phyloP scores from a whole-genome alignment of 768 basidiomycete genomes.

The Sporobolomyces pararoseus region DNA sequence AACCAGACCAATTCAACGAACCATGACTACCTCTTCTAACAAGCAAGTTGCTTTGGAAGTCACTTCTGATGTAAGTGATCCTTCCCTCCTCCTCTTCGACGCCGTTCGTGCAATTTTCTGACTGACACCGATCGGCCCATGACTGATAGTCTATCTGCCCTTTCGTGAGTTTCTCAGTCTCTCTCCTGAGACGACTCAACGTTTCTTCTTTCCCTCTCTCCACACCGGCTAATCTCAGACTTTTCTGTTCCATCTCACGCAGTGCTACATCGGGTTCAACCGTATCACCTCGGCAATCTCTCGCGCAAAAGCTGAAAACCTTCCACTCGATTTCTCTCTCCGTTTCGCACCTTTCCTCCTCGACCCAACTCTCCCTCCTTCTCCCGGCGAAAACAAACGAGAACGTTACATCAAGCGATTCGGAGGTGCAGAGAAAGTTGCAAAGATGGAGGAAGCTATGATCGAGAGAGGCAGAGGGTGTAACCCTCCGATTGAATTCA shows the following conservation, averaged over 20 bases:
- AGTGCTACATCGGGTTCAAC: conserved; percentile 40
- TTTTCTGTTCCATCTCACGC: background rate
- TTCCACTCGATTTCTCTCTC: conserved; percentile 32
- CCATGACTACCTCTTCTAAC: conserved; percentile 22
- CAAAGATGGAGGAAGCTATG: conserved; percentile 40
- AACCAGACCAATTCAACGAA: background rate
- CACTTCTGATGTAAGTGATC: conserved; percentile 5
- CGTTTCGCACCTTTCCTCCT: conserved; percentile 42
- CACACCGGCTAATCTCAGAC: too few relatives aligned
- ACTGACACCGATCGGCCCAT: background rate
- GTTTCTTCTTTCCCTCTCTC: background rate
- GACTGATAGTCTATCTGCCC: conserved; percentile 13
- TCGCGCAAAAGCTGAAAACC: conserved; percentile 16
- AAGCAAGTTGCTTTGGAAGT: conserved; percentile 22
- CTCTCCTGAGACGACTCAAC: background rate
- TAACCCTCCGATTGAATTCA: conserved; percentile 40
- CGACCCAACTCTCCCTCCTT: conserved; percentile 38
- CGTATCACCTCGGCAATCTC: conserved; percentile 38
- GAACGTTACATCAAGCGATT: conserved; percentile 42
- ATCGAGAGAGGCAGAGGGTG: conserved; percentile 16
- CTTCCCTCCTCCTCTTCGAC: background rate
- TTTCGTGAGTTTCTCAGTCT: background rate
- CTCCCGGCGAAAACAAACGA: conserved; percentile 37
- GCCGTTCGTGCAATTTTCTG: background rate
- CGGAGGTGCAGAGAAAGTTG: conserved; percentile 37